Conservation (phyloP, 2,329 filamentous ascomycete species). For the Hypoxylon sp. region DNA sequence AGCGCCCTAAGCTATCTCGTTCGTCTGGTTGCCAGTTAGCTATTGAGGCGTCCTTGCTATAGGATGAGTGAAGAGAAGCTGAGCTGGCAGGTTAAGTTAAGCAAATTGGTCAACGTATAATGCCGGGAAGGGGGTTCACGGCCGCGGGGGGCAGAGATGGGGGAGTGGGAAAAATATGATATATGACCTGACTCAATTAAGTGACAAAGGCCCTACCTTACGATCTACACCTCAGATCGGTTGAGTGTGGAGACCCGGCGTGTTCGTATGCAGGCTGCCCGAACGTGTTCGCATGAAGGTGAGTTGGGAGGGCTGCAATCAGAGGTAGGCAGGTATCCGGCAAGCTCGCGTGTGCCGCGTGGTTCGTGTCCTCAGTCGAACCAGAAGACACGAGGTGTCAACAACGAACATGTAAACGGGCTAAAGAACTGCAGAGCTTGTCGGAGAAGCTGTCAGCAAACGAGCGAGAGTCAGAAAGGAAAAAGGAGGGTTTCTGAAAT, state of each 20-base stretch:
- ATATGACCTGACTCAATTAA: slow-evolving; percentile 29
- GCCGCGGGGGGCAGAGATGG: background rate
- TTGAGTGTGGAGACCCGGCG: slow-evolving; percentile 46
- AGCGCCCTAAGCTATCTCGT: slow-evolving; percentile 22
- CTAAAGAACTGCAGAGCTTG: slow-evolving; percentile 35
- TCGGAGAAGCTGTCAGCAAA: slow-evolving; percentile 43
- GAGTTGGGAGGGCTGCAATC: slow-evolving; percentile 49
- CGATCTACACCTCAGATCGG: slow-evolving; percentile 31
- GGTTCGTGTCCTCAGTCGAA: slow-evolving; percentile 42
- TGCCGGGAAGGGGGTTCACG: background rate
- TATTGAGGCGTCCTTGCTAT: slow-evolving; percentile 16
- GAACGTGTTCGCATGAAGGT: slow-evolving; percentile 56
- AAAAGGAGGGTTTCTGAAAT: slow-evolving; percentile 28
- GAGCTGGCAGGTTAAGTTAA: background rate
- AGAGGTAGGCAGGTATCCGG: slow-evolving; percentile 49
- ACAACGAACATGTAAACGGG: slow-evolving; percentile 37
- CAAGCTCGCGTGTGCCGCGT: slow-evolving; percentile 44
- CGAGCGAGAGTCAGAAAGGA: slow-evolving; percentile 29
- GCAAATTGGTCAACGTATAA: slow-evolving; percentile 4
- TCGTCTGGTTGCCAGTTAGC: slow-evolving; percentile 25
- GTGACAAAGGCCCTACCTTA: slow-evolving; percentile 34
- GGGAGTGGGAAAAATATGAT: slow-evolving; percentile 19
- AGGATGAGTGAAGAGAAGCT: background rate
- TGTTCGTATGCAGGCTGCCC: slow-evolving; percentile 54
- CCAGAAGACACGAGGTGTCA: slow-evolving; percentile 34